A percentile compares a stretch with the other conserved stretches of the same genome.
Conservation (phyloP, 805 yeast species). For the Candida ponderosae region DNA sequence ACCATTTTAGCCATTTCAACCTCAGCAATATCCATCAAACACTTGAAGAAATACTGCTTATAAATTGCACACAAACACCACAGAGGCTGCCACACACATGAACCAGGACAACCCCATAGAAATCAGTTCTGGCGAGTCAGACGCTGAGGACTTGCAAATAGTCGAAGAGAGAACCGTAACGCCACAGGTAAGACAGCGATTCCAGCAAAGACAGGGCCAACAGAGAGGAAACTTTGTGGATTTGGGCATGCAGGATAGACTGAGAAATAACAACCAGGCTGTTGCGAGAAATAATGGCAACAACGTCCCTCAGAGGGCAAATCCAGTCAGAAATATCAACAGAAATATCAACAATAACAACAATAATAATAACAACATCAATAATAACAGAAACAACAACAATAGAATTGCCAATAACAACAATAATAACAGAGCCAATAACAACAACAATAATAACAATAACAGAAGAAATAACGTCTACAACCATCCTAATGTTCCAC, state of each 20-base stretch:
- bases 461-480: no score
- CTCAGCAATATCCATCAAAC: no score
- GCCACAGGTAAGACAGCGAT: constrained; percentile 14
- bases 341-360: background rate
- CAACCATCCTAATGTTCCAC: no score
- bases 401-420: no score
- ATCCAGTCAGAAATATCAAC: constrained; percentile 8
- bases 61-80: no score
- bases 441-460: constrained; percentile 7
- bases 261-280: constrained; percentile 1
- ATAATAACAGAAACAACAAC: no score
- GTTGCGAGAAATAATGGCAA: constrained; percentile 14
- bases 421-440: background rate
- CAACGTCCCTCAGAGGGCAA: constrained; percentile 10
- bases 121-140: constrained; percentile 7
- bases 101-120: background rate
- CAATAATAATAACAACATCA: no score
- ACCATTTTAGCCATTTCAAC: no score
- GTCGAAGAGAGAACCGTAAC: constrained; percentile 19
- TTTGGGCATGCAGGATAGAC: no score
- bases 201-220: constrained; percentile 10
- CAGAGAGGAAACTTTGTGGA: no score
- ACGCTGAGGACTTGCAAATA: constrained; percentile 21
- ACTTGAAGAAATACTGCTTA: no score
- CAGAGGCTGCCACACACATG: background rate